A percentile compares a stretch with the other conserved stretches of the same genome.
phyloP scores from a whole-genome alignment of 441 rosid genomes.

The Corymbia citriodora region DNA sequence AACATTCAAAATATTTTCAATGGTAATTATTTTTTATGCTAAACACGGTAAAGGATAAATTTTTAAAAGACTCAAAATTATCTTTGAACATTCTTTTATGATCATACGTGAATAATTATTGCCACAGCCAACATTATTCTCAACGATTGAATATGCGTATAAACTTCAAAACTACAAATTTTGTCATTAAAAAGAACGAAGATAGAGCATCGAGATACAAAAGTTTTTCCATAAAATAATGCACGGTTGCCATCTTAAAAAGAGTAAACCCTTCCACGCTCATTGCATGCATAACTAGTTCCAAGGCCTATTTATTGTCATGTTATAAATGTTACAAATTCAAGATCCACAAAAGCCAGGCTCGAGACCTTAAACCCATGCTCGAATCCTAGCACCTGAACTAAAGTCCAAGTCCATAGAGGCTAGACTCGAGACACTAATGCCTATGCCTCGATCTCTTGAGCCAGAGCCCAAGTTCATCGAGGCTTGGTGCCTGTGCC shows the following conservation, averaged over 20 bases:
- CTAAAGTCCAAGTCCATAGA: accelerated
- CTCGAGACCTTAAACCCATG: background rate
- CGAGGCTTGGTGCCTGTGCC: background rate
- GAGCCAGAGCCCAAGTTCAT: accelerated
- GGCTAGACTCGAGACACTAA: accelerated
- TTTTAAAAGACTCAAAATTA: no score
- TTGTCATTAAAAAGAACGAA: background rate
- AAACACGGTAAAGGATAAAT: background rate
- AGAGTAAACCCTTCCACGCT: background rate
- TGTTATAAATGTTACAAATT: background rate
- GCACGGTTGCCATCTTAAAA: background rate
- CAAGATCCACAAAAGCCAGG: accelerated
- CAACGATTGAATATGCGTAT: background rate
- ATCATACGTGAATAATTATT: background rate
- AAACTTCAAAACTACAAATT: background rate
- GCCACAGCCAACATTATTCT: background rate
- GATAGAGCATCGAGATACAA: background rate
- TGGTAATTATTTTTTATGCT: background rate
- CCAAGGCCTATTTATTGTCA: background rate
- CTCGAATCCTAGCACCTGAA: accelerated
- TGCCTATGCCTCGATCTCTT: accelerated
- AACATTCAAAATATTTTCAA: no score
- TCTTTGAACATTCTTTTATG: background rate
- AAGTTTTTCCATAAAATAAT: no score
- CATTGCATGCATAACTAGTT: background rate